phyloP scores from a whole-genome alignment of 2,329 filamentous ascomycete genomes.

The Clonostachys solani region DNA sequence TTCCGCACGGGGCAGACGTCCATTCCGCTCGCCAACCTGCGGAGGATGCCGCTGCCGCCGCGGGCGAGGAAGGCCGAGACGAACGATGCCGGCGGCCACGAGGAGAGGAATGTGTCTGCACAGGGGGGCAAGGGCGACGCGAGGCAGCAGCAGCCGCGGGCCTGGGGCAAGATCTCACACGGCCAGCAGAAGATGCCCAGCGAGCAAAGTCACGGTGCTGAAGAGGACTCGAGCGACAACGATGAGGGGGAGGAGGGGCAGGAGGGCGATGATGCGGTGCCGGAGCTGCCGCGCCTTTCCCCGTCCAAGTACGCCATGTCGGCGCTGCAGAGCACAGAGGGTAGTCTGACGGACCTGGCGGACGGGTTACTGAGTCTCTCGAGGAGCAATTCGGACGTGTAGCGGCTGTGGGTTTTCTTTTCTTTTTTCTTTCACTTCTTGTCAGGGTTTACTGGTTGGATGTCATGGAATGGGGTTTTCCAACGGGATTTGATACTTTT shows the following conservation, averaged over 20 bases:
- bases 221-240: slow-evolving; percentile 1
- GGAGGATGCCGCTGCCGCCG: slow-evolving; percentile 25
- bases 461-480: too few species aligned
- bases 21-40: slow-evolving; percentile 58
- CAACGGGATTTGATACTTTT: too few species aligned
- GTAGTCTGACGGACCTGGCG: slow-evolving; percentile 19
- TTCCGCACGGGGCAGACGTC: slow-evolving; percentile 67
- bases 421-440: too few species aligned
- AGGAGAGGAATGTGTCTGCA: background rate
- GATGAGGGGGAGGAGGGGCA: background rate
- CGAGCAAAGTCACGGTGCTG: background rate
- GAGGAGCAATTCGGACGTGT: slow-evolving; percentile 9
- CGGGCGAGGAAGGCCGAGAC: slow-evolving; percentile 8
- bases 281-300: slow-evolving; percentile 12
- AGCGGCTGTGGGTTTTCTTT: too few species aligned
- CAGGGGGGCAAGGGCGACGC: background rate
- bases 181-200: too few species aligned
- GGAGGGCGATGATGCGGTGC: slow-evolving; percentile 25
- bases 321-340: too few species aligned
- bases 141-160: background rate
- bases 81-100: slow-evolving; percentile 5
- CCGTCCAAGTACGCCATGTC: too few species aligned
- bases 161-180: too few species aligned
- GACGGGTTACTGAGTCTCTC: slow-evolving; percentile 47
- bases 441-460: too few species aligned